These are phyloP conservation scores for Claviceps lovelessii DNA, from an alignment of 2,329 filamentous ascomycete genomes.

Conservation along the genomic window DNA sequence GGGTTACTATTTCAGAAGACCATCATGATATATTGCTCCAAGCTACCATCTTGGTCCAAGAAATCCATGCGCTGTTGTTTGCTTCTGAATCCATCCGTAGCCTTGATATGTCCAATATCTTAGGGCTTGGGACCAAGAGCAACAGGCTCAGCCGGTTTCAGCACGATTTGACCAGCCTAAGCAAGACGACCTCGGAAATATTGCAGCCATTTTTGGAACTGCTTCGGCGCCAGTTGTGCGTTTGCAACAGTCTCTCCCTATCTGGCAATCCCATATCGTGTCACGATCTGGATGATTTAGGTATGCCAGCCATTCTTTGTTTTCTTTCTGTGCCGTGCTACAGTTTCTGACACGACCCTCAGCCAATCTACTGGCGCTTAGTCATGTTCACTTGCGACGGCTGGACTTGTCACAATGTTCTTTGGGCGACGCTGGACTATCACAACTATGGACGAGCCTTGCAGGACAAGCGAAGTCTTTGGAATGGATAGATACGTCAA, in stretches of 20 bases:
- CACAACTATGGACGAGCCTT: constrained; percentile 33
- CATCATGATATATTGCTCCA: constrained; percentile 34
- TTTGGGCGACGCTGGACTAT: constrained; percentile 33
- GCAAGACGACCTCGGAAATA: constrained; percentile 24
- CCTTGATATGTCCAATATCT: constrained; percentile 35
- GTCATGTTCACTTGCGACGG: constrained; percentile 27
- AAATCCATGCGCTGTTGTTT: constrained; percentile 41
- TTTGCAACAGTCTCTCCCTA: constrained; percentile 37
- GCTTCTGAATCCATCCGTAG: constrained; percentile 40
- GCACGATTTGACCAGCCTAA: constrained; percentile 10
- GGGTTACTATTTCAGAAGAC: constrained; percentile 32
- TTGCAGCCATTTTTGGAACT: constrained; percentile 35
- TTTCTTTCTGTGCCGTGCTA: background rate
- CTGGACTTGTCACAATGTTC: constrained; percentile 38
- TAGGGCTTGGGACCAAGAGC: constrained; percentile 15
- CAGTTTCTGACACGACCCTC: background rate
- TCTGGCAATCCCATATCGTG: constrained; percentile 34
- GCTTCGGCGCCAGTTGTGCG: constrained; percentile 29
- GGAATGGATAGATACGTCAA: constrained; percentile 36
- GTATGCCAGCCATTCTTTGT: constrained; percentile 16
- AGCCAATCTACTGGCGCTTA: constrained; percentile 20
- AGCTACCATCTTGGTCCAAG: constrained; percentile 39
- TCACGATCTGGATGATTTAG: constrained; percentile 33
- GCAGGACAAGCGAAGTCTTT: constrained; percentile 30
- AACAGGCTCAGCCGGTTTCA: constrained; percentile 12